phyloP scores from a whole-genome alignment of 345 rosid species.

The Laguncularia racemosa region DNA sequence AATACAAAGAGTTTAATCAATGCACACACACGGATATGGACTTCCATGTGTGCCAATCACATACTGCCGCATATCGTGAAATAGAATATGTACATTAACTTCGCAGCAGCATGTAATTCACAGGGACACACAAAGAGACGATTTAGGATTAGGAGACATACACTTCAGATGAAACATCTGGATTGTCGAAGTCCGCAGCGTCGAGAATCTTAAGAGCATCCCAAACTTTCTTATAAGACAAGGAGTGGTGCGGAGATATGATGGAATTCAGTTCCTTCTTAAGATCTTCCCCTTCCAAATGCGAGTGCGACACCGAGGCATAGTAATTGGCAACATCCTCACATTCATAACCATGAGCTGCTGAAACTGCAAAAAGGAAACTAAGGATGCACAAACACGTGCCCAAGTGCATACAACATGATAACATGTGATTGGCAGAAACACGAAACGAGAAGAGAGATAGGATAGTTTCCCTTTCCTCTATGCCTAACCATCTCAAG shows the following conservation, averaged over 20 bases:
- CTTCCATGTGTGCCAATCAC: no score
- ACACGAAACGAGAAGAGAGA: no score
- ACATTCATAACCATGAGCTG: conserved; percentile 1
- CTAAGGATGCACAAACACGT: no score
- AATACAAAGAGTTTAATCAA: no score
- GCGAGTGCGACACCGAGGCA: background rate
- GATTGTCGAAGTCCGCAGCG: conserved; percentile 9
- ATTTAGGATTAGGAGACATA: background rate
- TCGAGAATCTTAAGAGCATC: conserved; percentile 15
- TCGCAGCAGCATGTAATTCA: background rate
- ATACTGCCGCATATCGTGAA: background rate
- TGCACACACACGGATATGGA: no score
- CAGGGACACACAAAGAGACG: background rate
- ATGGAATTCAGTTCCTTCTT: conserved; percentile 7
- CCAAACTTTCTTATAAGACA: conserved; percentile 17
- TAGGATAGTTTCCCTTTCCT: no score
- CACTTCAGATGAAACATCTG: conserved; percentile 12
- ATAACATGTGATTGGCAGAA: no score
- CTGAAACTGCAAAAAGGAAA: no score
- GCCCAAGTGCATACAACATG: no score
- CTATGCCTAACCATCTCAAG: no score
- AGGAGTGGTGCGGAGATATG: conserved; percentile 4
- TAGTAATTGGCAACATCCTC: conserved; percentile 10
- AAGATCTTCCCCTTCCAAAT: conserved; percentile 5
- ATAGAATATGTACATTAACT: background rate